A percentile compares a stretch with the other conserved stretches of the same genome.
Conservation (phyloP, 1,284 basidiomycete species). For the Takashimella koratensis region DNA sequence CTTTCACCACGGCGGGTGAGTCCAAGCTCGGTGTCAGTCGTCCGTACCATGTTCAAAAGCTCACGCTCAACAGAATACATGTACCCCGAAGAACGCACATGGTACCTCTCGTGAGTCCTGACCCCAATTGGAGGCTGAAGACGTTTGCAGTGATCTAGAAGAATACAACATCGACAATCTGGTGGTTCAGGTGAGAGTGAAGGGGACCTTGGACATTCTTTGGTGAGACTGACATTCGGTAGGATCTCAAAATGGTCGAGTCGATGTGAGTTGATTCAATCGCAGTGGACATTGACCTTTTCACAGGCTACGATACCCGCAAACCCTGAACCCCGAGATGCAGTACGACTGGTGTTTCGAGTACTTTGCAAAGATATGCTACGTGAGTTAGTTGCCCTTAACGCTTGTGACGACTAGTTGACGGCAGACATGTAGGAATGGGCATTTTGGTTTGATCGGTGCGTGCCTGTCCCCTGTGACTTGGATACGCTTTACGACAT, state of each 20-base stretch:
- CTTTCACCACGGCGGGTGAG: not conserved
- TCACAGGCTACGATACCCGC: not conserved
- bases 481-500: not conserved
- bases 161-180: not conserved
- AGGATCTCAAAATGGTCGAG: not conserved
- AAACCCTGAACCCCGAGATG: not conserved
- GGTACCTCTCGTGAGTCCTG: not conserved
- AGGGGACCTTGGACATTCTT: not conserved
- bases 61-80: not conserved
- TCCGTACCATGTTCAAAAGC: not conserved
- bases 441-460: not conserved
- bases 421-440: not conserved
- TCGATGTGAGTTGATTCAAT: not conserved
- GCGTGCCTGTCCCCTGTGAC: not conserved
- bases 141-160: not conserved
- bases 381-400: not conserved
- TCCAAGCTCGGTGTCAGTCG: too few species aligned
- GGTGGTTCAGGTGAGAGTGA: not conserved
- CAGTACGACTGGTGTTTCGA: not conserved
- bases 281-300: not conserved
- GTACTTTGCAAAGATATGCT: not conserved
- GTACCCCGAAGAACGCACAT: not conserved
- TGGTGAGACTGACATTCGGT: not conserved
- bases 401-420: not conserved
- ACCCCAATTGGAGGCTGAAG: not conserved